Percentiles rank a stretch among this genome's conserved stretches.
phyloP scores from a whole-genome alignment of 2,329 filamentous ascomycete species.

The Raffaelea deltoideospora region DNA sequence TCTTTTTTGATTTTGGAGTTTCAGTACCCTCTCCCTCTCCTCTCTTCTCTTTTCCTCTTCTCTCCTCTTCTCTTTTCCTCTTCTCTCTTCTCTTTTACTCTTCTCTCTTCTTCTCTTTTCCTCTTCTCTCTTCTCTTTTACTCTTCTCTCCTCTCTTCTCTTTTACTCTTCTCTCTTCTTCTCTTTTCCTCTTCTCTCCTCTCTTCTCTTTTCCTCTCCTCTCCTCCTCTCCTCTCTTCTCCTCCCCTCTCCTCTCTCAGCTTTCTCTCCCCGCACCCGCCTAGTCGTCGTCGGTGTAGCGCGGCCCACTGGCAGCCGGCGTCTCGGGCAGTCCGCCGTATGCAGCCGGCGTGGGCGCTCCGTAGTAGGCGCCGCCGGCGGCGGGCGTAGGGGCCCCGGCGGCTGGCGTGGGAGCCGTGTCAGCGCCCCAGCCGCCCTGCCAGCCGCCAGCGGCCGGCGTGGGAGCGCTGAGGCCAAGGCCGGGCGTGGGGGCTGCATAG shows the following conservation, averaged over 20 bases:
- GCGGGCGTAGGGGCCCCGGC: slow-evolving; percentile 55
- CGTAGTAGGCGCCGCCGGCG: slow-evolving; percentile 42
- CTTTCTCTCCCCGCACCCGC: background rate
- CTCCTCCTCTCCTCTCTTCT: background rate
- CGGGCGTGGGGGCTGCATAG: slow-evolving; percentile 49
- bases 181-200: background rate
- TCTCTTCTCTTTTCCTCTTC: too few species aligned
- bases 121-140: background rate
- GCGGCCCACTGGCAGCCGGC: slow-evolving; percentile 42
- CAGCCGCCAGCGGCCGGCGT: slow-evolving; percentile 54
- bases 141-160: background rate
- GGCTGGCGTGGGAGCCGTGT: slow-evolving; percentile 52
- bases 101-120: background rate
- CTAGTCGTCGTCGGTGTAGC: slow-evolving; percentile 37
- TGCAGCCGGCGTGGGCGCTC: slow-evolving; percentile 51
- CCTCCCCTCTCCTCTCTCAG: background rate
- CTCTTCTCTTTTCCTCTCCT: too few species aligned
- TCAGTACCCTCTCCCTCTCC: too few species aligned
- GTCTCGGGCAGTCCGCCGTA: slow-evolving; percentile 41
- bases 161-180: background rate
- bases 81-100: too few species aligned
- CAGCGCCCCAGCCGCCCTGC: slow-evolving; percentile 42
- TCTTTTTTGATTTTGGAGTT: too few species aligned
- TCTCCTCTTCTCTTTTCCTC: too few species aligned
- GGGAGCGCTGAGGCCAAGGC: slow-evolving; percentile 41